These are phyloP conservation scores for Trypanosoma lewisi DNA, from an alignment of 208 protist species.

Conservation along the genomic window DNA sequence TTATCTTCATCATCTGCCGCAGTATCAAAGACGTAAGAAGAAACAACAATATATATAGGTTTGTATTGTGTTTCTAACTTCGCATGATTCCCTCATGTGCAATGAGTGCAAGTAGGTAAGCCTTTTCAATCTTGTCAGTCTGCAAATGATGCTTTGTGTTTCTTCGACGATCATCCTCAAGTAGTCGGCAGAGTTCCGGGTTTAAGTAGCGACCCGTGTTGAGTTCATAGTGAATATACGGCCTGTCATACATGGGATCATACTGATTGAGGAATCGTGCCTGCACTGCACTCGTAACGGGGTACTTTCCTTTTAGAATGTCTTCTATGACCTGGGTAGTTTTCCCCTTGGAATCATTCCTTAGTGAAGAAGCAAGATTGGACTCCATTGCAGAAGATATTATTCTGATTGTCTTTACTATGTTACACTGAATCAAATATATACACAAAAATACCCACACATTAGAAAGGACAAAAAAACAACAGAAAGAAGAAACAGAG, in stretches of 20 bases:
- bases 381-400: background rate
- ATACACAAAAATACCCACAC: no score
- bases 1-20: background rate
- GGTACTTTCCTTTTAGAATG: background rate
- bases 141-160: conserved; percentile 40
- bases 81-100: conserved; percentile 18
- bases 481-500: background rate
- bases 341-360: background rate
- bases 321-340: background rate
- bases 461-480: background rate
- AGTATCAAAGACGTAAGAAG: no score
- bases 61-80: background rate
- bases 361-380: background rate
- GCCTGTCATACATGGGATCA: conserved; percentile 46
- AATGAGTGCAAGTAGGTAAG: conserved; percentile 15
- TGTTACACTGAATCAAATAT: no score
- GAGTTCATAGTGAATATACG: conserved; percentile 25
- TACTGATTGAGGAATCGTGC: conserved; percentile 59
- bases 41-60: no score
- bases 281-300: conserved; percentile 32
- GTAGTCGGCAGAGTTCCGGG: conserved; percentile 35
- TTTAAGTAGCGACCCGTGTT: conserved; percentile 46
- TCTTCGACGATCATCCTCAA: conserved; percentile 57
- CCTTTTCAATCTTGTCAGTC: conserved; percentile 26
- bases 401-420: no score